phyloP scores from a whole-genome alignment of 768 basidiomycete genomes.

The Russula sp. region DNA sequence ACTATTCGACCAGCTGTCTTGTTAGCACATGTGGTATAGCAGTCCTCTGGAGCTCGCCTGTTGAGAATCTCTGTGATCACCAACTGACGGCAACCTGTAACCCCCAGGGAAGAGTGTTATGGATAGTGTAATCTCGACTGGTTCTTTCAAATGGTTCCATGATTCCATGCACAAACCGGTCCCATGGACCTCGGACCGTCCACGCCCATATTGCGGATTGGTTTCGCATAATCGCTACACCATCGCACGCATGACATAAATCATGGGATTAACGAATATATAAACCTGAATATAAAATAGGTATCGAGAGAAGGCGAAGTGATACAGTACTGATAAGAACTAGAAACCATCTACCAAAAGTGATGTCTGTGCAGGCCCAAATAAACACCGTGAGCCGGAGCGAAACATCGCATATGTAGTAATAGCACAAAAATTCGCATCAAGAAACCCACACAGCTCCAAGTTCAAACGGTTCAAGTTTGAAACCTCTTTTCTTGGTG shows the following conservation, averaged over 20 bases:
- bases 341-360: background rate
- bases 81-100: background rate
- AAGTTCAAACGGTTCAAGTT: background rate
- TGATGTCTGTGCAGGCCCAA: background rate
- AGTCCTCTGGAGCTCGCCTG: conserved; percentile 6
- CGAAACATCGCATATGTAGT: background rate
- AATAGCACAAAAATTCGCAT: background rate
- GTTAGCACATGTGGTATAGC: background rate
- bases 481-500: background rate
- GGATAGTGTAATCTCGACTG: background rate
- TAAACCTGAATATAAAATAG: background rate
- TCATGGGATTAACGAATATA: too few relatives aligned
- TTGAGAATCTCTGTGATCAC: background rate
- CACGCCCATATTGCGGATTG: too few relatives aligned
- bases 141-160: background rate
- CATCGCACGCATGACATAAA: background rate
- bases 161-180: background rate
- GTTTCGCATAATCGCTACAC: too few relatives aligned
- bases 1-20: background rate
- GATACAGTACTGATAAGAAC: too few relatives aligned
- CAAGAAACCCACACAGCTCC: background rate
- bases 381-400: background rate
- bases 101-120: background rate
- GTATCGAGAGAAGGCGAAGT: background rate
- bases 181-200: background rate